Evolutionary conservation across 306 rosid genomes (phyloP).

Genomic region (Dryas alaskensis): DNA sequence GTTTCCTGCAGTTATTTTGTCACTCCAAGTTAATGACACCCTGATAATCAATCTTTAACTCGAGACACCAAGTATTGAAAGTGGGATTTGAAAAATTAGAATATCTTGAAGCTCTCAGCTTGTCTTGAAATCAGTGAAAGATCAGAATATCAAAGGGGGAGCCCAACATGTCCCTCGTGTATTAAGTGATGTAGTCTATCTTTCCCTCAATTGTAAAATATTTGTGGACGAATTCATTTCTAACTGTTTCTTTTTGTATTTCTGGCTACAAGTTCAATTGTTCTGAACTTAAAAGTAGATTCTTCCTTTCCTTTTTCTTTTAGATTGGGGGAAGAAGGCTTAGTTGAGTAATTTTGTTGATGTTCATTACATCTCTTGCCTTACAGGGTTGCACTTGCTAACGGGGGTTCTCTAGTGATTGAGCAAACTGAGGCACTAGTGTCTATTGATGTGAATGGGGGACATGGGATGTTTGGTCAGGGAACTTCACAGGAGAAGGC

Average conservation of each 20-base stretch:
- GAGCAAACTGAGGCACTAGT: conserved; percentile 99
- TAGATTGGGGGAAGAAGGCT: neutral
- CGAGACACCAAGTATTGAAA: neutral
- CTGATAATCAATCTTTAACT: neutral
- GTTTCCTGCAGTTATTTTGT: neutral
- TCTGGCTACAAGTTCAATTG: neutral
- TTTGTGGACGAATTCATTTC: neutral
- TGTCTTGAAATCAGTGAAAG: neutral
- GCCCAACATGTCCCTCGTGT: neutral
- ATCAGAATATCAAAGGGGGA: neutral
- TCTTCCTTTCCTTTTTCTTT: neutral
- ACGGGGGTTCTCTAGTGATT: conserved; percentile 90
- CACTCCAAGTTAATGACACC: neutral
- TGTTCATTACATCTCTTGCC: conserved; percentile 19
- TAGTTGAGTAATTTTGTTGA: conserved; percentile 19
- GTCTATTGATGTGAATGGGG: conserved; percentile 95
- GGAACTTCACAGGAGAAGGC: conserved; percentile 86
- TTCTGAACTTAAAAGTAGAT: neutral
- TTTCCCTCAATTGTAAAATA: neutral
- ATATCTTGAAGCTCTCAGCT: neutral
- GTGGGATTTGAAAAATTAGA: neutral
- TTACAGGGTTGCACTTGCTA: conserved; percentile 82
- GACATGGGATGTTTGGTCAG: conserved; percentile 85
- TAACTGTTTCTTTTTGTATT: neutral
- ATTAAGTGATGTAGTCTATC: neutral